Base-by-base conservation (phyloP, 2,329 filamentous ascomycete genomes). In the Xylaria sp. region DNA sequence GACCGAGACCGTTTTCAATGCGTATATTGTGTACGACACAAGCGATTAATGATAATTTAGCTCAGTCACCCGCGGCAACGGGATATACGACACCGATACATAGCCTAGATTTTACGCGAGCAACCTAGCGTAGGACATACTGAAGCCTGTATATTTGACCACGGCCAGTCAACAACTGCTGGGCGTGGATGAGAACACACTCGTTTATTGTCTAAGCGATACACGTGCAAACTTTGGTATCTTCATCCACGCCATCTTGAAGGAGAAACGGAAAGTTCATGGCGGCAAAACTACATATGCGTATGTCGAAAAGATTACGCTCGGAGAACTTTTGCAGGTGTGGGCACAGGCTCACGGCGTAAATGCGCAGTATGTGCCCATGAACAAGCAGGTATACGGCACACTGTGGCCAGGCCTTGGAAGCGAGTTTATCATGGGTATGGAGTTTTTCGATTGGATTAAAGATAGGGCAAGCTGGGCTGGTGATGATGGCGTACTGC, bases 81-180 rank as follows among this genome's bases (percentile, higher is more conserved):
- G 1, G 33, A 36, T 36, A 36, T 36, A 36, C 33, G 7, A 36
- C 33, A 36, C 33, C 33, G 33, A 36, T 36, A 36, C 9, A 36
- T 36, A 36, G 59, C 51, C 36, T 23, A 61, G 64, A 23, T 67
- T 57, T 25, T 70, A 70, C 61, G 55, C 60, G 25, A 61, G 64
- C 25, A 64, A 70, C 49, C 28, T 65, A 31, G 13, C 25, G n/a
- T 68, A 55, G 55, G 52, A 54, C 20, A 43, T 63, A 6, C 28
- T 67, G 54, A 59, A 60, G 49, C 67, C 64, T 6, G 49, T 55
- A 12, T 56, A 46, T 15, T 28, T 67, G n/a, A 23, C 54, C 2
- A 61, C 59, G 2, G 39, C 55, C 1, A 39, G 43, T 18, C 31
- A 59, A 25, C 64, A 67, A 33, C 18, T 64, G 9, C 48, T 59